Conservation (phyloP, 495 filamentous ascomycete genomes). For the Neurospora pannonica region DNA sequence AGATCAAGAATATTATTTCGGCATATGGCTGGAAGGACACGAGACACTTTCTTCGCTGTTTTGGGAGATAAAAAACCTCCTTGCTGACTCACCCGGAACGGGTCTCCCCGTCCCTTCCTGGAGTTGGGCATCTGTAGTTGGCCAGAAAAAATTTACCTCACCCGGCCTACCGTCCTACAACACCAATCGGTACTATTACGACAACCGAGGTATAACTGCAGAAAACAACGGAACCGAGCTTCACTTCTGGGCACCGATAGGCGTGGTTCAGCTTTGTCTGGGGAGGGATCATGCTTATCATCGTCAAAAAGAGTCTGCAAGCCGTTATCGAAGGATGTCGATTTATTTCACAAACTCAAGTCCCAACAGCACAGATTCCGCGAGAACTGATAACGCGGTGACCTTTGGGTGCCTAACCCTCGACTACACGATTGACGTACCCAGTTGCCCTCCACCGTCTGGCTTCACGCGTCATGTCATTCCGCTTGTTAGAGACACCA, state of each 20-base stretch:
- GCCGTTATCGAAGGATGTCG: background rate
- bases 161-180: no score
- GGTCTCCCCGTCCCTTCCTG: background rate
- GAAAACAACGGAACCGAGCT: background rate
- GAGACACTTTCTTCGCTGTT: background rate
- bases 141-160: rapidly evolving
- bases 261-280: background rate
- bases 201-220: background rate
- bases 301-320: background rate
- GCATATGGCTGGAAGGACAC: background rate
- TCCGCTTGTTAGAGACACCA: background rate
- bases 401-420: background rate
- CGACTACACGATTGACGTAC: background rate
- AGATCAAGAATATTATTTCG: background rate
- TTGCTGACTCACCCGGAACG: background rate
- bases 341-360: background rate
- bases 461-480: background rate
- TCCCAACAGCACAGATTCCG: background rate
- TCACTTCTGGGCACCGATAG: background rate
- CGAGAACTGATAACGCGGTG: background rate
- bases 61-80: background rate
- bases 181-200: background rate
- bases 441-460: background rate
- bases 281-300: rapidly evolving
- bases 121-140: background rate